phyloP scores from a whole-genome alignment of 78 protist genomes.

The Cavenderia fasciculata region DNA sequence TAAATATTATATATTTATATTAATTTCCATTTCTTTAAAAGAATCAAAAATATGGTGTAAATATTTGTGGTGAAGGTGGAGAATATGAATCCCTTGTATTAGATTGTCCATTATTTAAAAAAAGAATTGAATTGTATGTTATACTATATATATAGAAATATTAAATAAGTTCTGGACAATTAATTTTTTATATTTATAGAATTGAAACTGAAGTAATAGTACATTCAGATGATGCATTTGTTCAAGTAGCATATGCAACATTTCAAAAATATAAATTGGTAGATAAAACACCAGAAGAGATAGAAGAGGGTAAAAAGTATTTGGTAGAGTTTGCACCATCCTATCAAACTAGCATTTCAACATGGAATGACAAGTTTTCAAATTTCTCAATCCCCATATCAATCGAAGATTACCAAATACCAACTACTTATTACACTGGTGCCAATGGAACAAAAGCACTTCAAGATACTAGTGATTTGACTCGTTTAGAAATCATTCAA shows the following conservation, averaged over 20 bases:
- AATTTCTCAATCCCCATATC: no score
- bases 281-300: neutral
- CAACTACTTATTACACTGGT: no score
- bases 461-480: no score
- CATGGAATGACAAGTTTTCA: no score
- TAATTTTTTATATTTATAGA: neutral
- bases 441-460: no score
- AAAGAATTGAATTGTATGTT: conserved; percentile 61
- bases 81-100: conserved; percentile 97
- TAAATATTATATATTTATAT: neutral
- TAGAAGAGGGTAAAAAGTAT: neutral
- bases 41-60: conserved; percentile 69
- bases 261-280: conserved; percentile 5
- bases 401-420: no score
- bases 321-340: no score
- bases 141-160: neutral
- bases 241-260: conserved; percentile 49
- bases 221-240: conserved; percentile 73
- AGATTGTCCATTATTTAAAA: conserved; percentile 92
- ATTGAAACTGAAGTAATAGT: conserved; percentile 17
- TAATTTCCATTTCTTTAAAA: neutral
- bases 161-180: neutral
- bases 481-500: no score
- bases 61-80: conserved; percentile 99
- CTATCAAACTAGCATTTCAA: no score